These are phyloP conservation scores for Leccinum rimulosum DNA, from an alignment of 768 basidiomycete genomes.

Conservation along the genomic window DNA sequence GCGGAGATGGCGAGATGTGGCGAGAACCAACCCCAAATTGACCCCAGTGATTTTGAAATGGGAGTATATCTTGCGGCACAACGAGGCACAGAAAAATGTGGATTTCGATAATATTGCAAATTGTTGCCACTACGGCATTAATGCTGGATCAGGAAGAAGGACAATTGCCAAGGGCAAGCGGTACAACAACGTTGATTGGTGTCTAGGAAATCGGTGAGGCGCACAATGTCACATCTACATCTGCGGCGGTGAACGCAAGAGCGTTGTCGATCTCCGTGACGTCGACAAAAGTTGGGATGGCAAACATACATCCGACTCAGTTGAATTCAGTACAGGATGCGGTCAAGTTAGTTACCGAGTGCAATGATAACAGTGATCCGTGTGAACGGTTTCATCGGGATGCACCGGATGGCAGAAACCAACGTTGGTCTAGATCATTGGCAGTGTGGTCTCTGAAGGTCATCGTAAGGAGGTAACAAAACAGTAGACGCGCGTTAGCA, in stretches of 20 bases:
- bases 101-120: background rate
- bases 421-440: slow-evolving; percentile 16
- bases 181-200: background rate
- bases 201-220: background rate
- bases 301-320: background rate
- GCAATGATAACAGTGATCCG: slow-evolving; percentile 1
- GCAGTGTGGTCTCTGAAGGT: slow-evolving; percentile 8
- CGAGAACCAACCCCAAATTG: slow-evolving; percentile 13
- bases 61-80: background rate
- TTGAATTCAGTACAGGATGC: background rate
- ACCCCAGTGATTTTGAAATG: slow-evolving; percentile 15
- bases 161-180: background rate
- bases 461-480: slow-evolving; percentile 1
- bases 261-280: slow-evolving; percentile 2
- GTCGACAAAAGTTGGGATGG: slow-evolving; percentile 9
- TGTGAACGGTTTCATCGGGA: slow-evolving; percentile 13
- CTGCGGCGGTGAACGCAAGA: background rate
- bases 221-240: background rate
- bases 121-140: slow-evolving; percentile 13
- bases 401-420: slow-evolving; percentile 12
- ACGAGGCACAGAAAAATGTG: slow-evolving; percentile 16
- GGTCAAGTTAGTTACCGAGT: slow-evolving; percentile 13
- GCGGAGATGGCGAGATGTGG: slow-evolving; percentile 27
- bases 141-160: slow-evolving; percentile 14
- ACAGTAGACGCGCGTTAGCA: background rate